Evolutionary conservation across 2,329 filamentous ascomycete species (phyloP), one percentile per base, ranked within the genome.

Genomic region (Xylariomycetidae sp.): DNA sequence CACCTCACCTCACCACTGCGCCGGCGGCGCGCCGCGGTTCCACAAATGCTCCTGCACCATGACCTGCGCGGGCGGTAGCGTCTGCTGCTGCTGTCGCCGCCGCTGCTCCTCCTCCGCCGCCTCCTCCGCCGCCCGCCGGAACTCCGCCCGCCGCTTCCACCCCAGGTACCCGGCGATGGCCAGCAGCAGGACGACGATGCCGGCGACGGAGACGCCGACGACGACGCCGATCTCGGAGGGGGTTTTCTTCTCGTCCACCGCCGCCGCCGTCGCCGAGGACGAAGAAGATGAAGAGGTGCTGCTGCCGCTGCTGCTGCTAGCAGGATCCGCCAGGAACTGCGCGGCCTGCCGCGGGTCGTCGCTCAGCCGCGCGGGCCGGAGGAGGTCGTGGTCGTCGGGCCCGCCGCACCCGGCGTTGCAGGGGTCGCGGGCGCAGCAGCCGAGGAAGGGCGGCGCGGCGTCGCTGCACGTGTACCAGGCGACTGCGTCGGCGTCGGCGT

Each of bases 391-490:
- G 5, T 47, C 35, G n/a, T n/a, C n/a, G n/a, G n/a, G n/a, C n/a
- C n/a, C n/a, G n/a, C n/a, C n/a, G 39, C 62, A 66, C 5, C 49
- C 48, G 4, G 44, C 44, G 9, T 41, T 38, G 39, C 63, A 65
- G 12, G 62, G 50, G 29, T 59, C 49, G 2, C 38, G 42, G 20
- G 47, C 53, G 42, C 63, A 64, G 41, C 61, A 64, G 3, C 61
- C 61, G 35, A 58, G 47, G 38, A 63, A 63, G 0, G 50, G 48
- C 5, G 53, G 50, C 16, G 6, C 25, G 9, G 44, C 45, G 19
- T 35, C 19, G 12, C 25, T 31, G 43, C 60, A 66, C 3, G 57
- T 61, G 32, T 44, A 65, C 47, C 63, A 65, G 12, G 40, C 29
- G 14, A 32, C 31, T 17, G 40, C 46, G n/a, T 36, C 19, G 20